Evolutionary conservation across 192 early-diverging fungal genomes (phyloP).

Genomic region (Backusella morwellensis): DNA sequence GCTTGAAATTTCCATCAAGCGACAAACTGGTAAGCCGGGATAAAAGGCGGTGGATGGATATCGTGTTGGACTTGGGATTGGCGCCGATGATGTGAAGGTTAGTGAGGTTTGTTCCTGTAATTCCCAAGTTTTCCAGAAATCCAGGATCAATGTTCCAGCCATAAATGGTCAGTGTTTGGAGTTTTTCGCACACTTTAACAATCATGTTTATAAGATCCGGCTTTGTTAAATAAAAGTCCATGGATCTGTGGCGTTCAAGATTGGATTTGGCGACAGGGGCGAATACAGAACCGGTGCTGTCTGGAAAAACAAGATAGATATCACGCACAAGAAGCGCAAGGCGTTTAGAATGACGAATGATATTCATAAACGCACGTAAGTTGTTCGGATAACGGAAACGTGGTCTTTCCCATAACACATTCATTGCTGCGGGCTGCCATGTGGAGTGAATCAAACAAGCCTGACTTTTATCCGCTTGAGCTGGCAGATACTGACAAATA

Average conservation of each 20-base stretch:
- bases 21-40: background rate
- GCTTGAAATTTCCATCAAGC: background rate
- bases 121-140: slow-evolving; percentile 15
- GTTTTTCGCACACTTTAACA: slow-evolving; percentile 28
- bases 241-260: background rate
- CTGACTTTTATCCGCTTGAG: slow-evolving; percentile 24
- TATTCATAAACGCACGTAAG: slow-evolving; percentile 23
- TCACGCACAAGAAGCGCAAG: slow-evolving; percentile 30
- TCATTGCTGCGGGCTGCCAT: slow-evolving; percentile 33
- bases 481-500: slow-evolving; percentile 27
- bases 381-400: slow-evolving; percentile 26
- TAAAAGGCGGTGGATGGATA: background rate
- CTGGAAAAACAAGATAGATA: slow-evolving; percentile 27
- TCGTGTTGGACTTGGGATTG: background rate
- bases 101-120: background rate
- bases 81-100: slow-evolving; percentile 29
- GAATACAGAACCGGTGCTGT: background rate
- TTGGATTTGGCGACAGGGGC: background rate
- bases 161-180: slow-evolving; percentile 31
- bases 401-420: slow-evolving; percentile 38
- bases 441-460: slow-evolving; percentile 31
- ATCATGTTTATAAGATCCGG: slow-evolving; percentile 20
- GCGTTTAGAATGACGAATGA: background rate
- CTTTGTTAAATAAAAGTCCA: slow-evolving; percentile 11
- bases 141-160: slow-evolving; percentile 35